These are phyloP conservation scores for Phtheirospermum japonicum DNA, from an alignment of 257 asterid genomes.

Conservation along the genomic window DNA sequence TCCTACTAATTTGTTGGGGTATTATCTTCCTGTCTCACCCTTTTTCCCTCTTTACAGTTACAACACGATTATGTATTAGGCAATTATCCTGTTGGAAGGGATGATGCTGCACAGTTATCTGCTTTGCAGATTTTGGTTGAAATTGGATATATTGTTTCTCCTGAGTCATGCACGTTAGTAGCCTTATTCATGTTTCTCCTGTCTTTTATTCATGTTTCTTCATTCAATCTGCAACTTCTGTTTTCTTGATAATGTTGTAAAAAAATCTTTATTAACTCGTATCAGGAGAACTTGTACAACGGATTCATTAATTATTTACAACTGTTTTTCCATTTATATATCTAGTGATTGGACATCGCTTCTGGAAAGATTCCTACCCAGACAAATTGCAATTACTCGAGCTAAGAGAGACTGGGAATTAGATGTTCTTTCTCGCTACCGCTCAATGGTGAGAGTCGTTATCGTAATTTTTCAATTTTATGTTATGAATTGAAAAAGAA, in stretches of 20 bases:
- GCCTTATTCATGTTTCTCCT: slow-evolving; percentile 16
- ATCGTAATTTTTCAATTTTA: slow-evolving; percentile 5
- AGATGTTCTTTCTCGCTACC: slow-evolving; percentile 87
- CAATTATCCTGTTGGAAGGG: slow-evolving; percentile 97
- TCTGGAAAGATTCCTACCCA: slow-evolving; percentile 81
- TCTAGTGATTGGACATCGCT: slow-evolving; percentile 93
- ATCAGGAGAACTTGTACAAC: slow-evolving; percentile 15
- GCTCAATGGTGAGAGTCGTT: slow-evolving; percentile 64
- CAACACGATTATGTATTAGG: slow-evolving; percentile 94
- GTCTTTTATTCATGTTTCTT: slow-evolving; percentile 17
- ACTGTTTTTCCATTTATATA: slow-evolving; percentile 22
- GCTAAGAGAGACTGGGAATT: slow-evolving; percentile 95
- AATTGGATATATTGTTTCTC: slow-evolving; percentile 72
- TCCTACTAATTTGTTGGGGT: slow-evolving; percentile 19
- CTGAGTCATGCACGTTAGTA: slow-evolving; percentile 92
- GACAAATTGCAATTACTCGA: slow-evolving; percentile 90
- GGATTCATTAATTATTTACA: slow-evolving; percentile 15
- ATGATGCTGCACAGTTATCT: slow-evolving; percentile 96
- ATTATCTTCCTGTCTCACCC: slow-evolving; percentile 19
- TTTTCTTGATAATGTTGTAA: slow-evolving; percentile 12
- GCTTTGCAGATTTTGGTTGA: slow-evolving; percentile 95
- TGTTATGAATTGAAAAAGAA: neutral
- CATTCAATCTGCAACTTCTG: slow-evolving; percentile 9
- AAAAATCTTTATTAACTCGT: slow-evolving; percentile 16
- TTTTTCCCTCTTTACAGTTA: slow-evolving; percentile 52